phyloP scores from a whole-genome alignment of 805 yeast genomes.

The Candida maltosa region DNA sequence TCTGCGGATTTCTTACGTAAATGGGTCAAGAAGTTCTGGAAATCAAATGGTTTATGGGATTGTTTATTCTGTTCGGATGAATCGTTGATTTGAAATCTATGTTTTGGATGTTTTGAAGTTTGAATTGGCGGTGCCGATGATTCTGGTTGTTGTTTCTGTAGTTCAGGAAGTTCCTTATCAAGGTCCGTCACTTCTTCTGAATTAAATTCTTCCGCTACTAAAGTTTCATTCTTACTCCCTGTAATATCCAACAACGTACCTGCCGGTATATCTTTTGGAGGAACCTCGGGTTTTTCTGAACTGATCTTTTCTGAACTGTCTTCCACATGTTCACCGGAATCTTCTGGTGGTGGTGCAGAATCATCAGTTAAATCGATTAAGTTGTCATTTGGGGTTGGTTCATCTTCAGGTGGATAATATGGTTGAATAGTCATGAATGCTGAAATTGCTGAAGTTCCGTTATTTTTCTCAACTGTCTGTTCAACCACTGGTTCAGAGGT shows the following conservation, averaged over 20 bases:
- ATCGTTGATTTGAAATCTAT: conserved; percentile 3
- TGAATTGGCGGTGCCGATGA: too few relatives aligned
- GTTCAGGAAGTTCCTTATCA: too few relatives aligned
- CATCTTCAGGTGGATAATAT: conserved; percentile 11
- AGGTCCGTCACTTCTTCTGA: conserved; percentile 6
- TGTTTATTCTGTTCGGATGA: conserved; percentile 37
- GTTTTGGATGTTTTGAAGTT: neutral
- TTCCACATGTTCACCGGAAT: neutral
- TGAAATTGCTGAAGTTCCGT: neutral
- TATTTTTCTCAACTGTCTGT: conserved; percentile 2
- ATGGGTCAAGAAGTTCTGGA: conserved; percentile 72
- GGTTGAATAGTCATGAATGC: conserved; percentile 18
- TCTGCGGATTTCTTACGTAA: conserved; percentile 76
- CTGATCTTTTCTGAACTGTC: neutral
- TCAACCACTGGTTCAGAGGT: too few relatives aligned
- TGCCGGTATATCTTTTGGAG: neutral
- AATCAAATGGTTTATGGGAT: conserved; percentile 64
- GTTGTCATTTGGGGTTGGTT: conserved; percentile 1
- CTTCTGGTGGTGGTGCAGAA: neutral
- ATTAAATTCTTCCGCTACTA: conserved; percentile 19
- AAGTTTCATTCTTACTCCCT: conserved; percentile 8
- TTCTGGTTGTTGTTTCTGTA: too few relatives aligned
- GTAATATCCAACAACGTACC: conserved; percentile 9
- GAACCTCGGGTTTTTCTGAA: neutral
- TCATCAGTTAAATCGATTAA: conserved; percentile 8